Base-by-base conservation (phyloP, 169 alveolate genomes). In the Condylostoma magnum region DNA sequence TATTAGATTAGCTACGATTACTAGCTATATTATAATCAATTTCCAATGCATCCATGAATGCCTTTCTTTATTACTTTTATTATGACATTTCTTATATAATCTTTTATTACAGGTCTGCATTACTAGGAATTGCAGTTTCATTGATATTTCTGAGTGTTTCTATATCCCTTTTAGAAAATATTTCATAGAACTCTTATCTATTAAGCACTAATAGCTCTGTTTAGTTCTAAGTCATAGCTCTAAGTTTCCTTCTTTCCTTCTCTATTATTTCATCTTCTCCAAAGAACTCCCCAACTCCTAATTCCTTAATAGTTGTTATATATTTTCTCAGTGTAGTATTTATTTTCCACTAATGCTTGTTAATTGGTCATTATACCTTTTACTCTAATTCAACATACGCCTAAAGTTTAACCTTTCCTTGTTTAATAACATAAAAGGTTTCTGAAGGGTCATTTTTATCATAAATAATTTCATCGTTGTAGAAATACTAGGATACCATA, bases 341-440 rank as follows among this genome's bases (percentile, higher is more conserved):
- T 8, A 60, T 10, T n/a, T 60, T 41, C 58, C 71, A 60, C 36
- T 41, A 10, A 2, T 60, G 25, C 12, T n/a, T 8, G 18, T 36
- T 22, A 10, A 55, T 60, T 4, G 71, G 71, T 33, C 71, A 60
- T 34, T 76, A 58, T 25, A 74, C 52, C 25, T 50, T 53, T 20
- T 57, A 33, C 30, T 80, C 79, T 20, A 80, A 43, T 25, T 60
- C 80, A 12, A 80, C 54, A 30, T 55, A 18, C 1, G 82, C 72
- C 38, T 80, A 76, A 15, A 73, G 52, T 15, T 27, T 46, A 20
- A 80, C 65, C n/a, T 54, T 12, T 3, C 87, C 87, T 57, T 50
- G 30, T 48, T 57, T 74, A 41, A 80, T 44, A 5, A 80, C 75
- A 37, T 68, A 80, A 48, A 80, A 73, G 28, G 74, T 57, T 4